Conservation (phyloP, 1,284 basidiomycete species). For the Ustilago cynodontis region DNA sequence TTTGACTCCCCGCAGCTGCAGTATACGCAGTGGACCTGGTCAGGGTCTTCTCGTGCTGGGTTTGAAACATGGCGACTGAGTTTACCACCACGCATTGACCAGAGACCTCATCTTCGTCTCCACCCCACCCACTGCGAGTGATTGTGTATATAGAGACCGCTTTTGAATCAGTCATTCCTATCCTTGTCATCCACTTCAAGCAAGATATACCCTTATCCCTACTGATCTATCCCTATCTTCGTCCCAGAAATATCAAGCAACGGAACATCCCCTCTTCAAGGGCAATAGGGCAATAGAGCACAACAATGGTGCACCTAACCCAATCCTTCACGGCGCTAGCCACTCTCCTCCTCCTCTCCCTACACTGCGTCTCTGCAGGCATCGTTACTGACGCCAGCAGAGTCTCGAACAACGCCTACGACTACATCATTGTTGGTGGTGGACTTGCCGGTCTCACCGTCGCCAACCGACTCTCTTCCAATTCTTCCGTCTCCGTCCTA, state of each 20-base stretch:
- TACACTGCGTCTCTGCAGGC: conserved; percentile 15
- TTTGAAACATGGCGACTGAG: neutral
- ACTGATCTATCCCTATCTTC: neutral
- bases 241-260: neutral
- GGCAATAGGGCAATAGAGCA: neutral
- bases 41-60: neutral
- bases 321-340: conserved; percentile 23
- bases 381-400: conserved; percentile 24
- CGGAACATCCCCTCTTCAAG: neutral
- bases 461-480: conserved; percentile 64
- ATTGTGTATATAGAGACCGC: neutral
- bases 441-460: conserved; percentile 67
- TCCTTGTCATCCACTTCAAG: neutral
- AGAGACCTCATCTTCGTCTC: neutral
- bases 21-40: neutral
- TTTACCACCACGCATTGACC: neutral
- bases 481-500: conserved; percentile 58
- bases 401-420: conserved; percentile 57
- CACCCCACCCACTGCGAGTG: neutral
- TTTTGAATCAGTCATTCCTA: neutral
- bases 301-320: conserved; percentile 25
- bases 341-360: conserved; percentile 16
- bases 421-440: conserved; percentile 60
- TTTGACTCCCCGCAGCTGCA: neutral
- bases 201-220: neutral